Base-by-base conservation (phyloP, 176 grass and related monocot species). In the Carex myosuroides region DNA sequence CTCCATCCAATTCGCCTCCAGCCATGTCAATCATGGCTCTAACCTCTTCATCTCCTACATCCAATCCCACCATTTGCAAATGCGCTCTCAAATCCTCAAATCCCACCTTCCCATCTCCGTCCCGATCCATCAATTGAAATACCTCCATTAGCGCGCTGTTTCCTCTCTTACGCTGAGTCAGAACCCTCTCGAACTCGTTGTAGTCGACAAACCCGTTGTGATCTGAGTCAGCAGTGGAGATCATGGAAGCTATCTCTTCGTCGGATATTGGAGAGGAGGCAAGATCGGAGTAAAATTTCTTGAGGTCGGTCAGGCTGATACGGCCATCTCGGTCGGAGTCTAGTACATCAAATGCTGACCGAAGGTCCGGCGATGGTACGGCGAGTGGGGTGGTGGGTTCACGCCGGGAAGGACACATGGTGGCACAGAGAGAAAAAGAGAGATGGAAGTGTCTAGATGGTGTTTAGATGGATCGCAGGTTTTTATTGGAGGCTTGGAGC, bases 241-340 rank as follows among this genome's bases (percentile, higher is more conserved):
- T 95, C 96, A 99, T 99, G 80, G 89, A 80, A 14, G 82, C 88
- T 77, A 99, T 88, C 64, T 95, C 96, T 53, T 94, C 93, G 74
- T 99, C 96, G 46, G 86, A 83, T 81, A 87, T 80, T 4, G 84
- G 85, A 42, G 59, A 53, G 35, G 81, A 55, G 26, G 77, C 54
- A 13, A 67, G 24, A 64, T 46, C 39, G 82, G 85, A 88, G 89
- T 90, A 99, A 91, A 99, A 99, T 5, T 83, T 68, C 85, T 92
- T 95, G 90, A 99, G 97, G 76, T 99, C 97, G 5, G 94, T 88
- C 63, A 87, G 88, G 89, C 97, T 94, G 91, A 99, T 99, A 82
- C 88, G 87, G 81, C 97, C 97, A 77, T 99, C 97, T 57, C 37
- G 90, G 88, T 99, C 97, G 29, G 91, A 88, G 87, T 99, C 97